Evolutionary conservation across 2,329 filamentous ascomycete genomes (phyloP).

Genomic region (Claviceps sp.): DNA sequence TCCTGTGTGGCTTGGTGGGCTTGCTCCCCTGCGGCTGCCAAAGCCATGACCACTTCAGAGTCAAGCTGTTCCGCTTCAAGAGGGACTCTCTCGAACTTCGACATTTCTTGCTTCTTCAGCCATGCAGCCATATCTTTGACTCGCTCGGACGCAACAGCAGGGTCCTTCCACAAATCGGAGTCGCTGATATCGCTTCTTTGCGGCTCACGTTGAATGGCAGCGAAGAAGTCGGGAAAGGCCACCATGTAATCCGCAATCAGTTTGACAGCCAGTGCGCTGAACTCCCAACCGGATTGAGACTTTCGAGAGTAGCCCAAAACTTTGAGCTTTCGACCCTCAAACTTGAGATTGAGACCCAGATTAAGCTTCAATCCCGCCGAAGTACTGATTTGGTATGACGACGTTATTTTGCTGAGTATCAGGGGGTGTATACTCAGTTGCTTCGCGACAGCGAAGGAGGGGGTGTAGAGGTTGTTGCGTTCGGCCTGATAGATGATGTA

Average conservation of each 20-base stretch:
- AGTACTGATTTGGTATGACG: conserved; percentile 70
- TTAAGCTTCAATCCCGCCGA: conserved; percentile 77
- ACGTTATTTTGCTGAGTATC: conserved; percentile 89
- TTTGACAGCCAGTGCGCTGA: conserved; percentile 69
- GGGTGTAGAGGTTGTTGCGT: conserved; percentile 59
- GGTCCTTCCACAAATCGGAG: conserved; percentile 70
- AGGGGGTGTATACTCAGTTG: conserved; percentile 71
- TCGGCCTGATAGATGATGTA: conserved; percentile 60
- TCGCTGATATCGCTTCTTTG: conserved; percentile 74
- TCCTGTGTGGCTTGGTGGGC: conserved; percentile 37
- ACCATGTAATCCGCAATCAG: conserved; percentile 83
- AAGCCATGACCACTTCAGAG: conserved; percentile 69
- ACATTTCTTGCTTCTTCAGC: conserved; percentile 84
- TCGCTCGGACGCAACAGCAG: conserved; percentile 56
- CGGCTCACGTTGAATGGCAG: conserved; percentile 71
- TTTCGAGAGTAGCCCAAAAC: conserved; percentile 92
- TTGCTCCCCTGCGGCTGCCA: conserved; percentile 64
- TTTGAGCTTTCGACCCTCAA: conserved; percentile 89
- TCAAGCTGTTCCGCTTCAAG: conserved; percentile 94
- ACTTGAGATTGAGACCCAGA: conserved; percentile 89
- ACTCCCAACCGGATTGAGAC: conserved; percentile 82
- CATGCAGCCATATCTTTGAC: conserved; percentile 90
- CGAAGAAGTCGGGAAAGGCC: conserved; percentile 90
- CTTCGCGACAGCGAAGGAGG: conserved; percentile 79
- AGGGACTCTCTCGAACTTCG: conserved; percentile 88